Conservation (phyloP, 2,329 filamentous ascomycete species). For the Neopestalotiopsis rosae region DNA sequence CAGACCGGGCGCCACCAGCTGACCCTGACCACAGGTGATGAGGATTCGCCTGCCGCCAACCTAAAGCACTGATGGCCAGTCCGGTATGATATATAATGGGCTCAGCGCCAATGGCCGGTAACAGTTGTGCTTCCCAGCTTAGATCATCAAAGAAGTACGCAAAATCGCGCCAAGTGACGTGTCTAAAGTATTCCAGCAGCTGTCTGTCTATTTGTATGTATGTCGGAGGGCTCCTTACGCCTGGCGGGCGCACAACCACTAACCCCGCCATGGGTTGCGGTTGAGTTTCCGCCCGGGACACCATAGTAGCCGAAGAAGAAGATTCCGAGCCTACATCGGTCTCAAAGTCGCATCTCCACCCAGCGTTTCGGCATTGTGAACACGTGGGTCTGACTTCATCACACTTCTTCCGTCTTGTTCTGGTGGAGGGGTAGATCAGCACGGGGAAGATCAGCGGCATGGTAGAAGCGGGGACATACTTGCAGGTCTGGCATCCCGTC, state of each 20-base stretch:
- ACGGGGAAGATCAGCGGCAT: neutral
- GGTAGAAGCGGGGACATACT: neutral
- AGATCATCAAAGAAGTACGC: conserved; percentile 7
- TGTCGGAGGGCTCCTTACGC: neutral
- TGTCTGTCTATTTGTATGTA: neutral
- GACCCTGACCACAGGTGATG: neutral
- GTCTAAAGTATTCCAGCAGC: neutral
- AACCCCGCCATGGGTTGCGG: neutral
- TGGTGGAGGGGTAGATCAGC: neutral
- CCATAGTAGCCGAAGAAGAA: neutral
- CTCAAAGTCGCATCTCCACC: conserved; percentile 7
- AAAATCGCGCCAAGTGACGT: neutral
- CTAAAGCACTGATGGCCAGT: conserved; percentile 3
- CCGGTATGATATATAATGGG: conserved; percentile 7
- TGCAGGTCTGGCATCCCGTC: conserved; percentile 10
- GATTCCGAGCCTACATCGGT: neutral
- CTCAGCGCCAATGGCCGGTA: neutral
- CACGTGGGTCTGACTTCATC: conserved; percentile 7
- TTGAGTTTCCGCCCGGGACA: neutral
- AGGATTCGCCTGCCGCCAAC: neutral
- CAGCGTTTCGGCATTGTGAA: neutral
- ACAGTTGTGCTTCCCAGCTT: neutral
- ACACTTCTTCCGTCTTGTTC: conserved; percentile 10
- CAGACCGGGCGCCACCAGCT: neutral
- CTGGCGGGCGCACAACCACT: neutral